Evolutionary conservation across 2,329 filamentous ascomycete genomes (phyloP).

Genomic region (Pestalotiopsis sp.): DNA sequence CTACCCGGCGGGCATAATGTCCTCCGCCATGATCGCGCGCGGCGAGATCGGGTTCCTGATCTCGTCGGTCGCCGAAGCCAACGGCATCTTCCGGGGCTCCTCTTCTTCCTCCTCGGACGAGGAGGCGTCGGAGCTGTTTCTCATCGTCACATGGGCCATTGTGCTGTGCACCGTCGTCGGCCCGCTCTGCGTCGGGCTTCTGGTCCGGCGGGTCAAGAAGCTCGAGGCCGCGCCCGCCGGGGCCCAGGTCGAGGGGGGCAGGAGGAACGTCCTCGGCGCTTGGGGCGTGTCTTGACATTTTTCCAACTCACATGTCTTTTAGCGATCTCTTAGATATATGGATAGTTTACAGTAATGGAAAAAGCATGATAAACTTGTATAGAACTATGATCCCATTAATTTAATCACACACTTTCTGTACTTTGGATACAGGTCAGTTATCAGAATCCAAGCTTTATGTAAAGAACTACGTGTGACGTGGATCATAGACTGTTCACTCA

Average conservation of each 20-base stretch:
- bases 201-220: constrained; percentile 45
- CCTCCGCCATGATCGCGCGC: constrained; percentile 71
- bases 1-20: constrained; percentile 68
- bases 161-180: constrained; percentile 57
- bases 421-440: too few relatives aligned
- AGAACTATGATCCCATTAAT: too few relatives aligned
- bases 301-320: too few relatives aligned
- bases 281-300: constrained; percentile 28
- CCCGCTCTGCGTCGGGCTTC: constrained; percentile 48
- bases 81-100: constrained; percentile 40
- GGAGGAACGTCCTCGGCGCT: constrained; percentile 27
- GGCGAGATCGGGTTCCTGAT: constrained; percentile 83
- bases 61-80: constrained; percentile 64
- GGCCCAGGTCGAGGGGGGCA: constrained; percentile 11
- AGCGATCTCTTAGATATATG: not conserved
- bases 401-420: too few relatives aligned
- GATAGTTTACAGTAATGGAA: not conserved
- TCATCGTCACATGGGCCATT: constrained; percentile 59
- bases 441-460: too few relatives aligned
- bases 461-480: too few relatives aligned
- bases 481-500: too few relatives aligned
- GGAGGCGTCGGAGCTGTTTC: constrained; percentile 45
- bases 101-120: constrained; percentile 10
- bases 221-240: constrained; percentile 26
- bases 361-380: too few relatives aligned